These are phyloP conservation scores for Vaucheria bursata DNA, from an alignment of 352 stramenopile genomes.

Conservation along the genomic window DNA sequence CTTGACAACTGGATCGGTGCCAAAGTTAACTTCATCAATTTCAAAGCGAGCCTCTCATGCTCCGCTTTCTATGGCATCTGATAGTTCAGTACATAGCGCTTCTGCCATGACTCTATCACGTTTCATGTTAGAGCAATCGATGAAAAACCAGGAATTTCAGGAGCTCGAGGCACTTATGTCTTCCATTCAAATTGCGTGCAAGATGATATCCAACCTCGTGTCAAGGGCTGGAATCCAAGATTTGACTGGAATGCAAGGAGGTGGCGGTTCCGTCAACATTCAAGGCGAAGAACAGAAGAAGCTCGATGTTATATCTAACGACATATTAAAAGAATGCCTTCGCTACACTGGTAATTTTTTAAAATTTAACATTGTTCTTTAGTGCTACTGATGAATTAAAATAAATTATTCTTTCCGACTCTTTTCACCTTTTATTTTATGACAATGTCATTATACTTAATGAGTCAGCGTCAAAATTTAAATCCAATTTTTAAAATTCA, in stretches of 20 bases:
- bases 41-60: no score
- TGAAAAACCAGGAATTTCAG: conserved; percentile 43
- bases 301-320: conserved; percentile 83
- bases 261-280: conserved; percentile 66
- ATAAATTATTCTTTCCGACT: no score
- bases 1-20: no score
- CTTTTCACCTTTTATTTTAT: no score
- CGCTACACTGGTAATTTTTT: conserved; percentile 41
- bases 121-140: conserved; percentile 51
- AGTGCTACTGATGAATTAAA: neutral
- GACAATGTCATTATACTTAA: no score
- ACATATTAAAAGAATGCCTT: conserved; percentile 67
- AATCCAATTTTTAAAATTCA: no score
- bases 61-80: neutral
- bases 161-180: conserved; percentile 44
- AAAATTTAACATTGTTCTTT: neutral
- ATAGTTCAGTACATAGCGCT: conserved; percentile 9
- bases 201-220: conserved; percentile 52
- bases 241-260: conserved; percentile 58
- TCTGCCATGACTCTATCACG: conserved; percentile 47
- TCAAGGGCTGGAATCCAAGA: conserved; percentile 47
- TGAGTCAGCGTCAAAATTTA: no score
- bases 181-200: conserved; percentile 52
- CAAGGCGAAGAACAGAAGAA: conserved; percentile 89
- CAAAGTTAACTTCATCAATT: no score